Percentiles rank a stretch among this genome's conserved stretches.
phyloP scores from a whole-genome alignment of 768 basidiomycete genomes.

The Chalciporus piperatus region DNA sequence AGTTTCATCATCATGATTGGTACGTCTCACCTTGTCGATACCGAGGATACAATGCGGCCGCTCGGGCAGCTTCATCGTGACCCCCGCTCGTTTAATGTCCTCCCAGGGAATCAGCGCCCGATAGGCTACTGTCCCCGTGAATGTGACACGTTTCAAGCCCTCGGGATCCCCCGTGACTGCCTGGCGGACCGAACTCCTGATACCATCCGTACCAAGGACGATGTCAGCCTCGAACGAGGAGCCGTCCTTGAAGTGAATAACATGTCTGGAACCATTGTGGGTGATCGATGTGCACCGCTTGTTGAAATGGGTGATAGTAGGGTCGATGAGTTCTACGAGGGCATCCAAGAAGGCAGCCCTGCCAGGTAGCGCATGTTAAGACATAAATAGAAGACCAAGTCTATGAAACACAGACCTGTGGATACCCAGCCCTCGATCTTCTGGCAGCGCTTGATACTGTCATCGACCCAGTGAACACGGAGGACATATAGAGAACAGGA shows the following conservation, averaged over 20 bases:
- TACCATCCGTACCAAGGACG: slow-evolving; percentile 43
- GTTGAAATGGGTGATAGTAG: slow-evolving; percentile 43
- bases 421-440: slow-evolving; percentile 43
- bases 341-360: slow-evolving; percentile 53
- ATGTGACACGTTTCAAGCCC: slow-evolving; percentile 30
- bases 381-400: not conserved
- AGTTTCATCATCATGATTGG: too few species aligned
- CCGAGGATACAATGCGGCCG: slow-evolving; percentile 45
- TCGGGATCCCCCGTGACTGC: slow-evolving; percentile 32
- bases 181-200: slow-evolving; percentile 37
- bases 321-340: slow-evolving; percentile 42
- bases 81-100: slow-evolving; percentile 39
- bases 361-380: not conserved
- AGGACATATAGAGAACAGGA: not conserved
- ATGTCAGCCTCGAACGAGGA: slow-evolving; percentile 45
- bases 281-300: slow-evolving; percentile 46
- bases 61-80: slow-evolving; percentile 37
- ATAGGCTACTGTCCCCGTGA: slow-evolving; percentile 48
- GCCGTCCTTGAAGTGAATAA: slow-evolving; percentile 49
- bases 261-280: slow-evolving; percentile 19
- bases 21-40: slow-evolving; percentile 38
- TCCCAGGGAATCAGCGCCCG: slow-evolving; percentile 45
- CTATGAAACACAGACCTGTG: slow-evolving; percentile 37
- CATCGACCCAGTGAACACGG: not conserved
- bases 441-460: slow-evolving; percentile 33